Conservation (phyloP, 73 alveolate genomes). For the Loxodes magnus region DNA sequence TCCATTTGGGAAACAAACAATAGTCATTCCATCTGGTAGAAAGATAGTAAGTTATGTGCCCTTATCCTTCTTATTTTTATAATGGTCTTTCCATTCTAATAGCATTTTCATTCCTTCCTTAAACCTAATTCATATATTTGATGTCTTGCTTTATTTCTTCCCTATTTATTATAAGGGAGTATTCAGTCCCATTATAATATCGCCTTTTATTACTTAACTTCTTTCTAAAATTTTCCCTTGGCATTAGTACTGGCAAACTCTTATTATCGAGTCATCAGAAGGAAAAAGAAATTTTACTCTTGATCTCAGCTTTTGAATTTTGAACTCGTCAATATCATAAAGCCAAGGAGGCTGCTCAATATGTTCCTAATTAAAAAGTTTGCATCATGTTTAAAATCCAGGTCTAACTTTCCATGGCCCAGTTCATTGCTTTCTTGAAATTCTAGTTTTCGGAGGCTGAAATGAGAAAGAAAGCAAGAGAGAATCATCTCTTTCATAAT, state of each 20-base stretch:
- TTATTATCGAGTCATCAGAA: too few relatives aligned
- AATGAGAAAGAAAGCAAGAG: conserved; percentile 45
- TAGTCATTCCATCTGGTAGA: conserved; percentile 60
- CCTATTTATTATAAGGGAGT: too few relatives aligned
- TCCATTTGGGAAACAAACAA: conserved; percentile 58
- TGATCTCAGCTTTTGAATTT: conserved; percentile 61
- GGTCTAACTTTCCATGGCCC: conserved; percentile 80
- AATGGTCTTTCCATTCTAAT: too few relatives aligned
- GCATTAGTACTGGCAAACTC: too few relatives aligned
- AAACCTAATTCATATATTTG: too few relatives aligned
- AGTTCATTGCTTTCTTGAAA: conserved; percentile 44
- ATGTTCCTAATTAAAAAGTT: conserved; percentile 19
- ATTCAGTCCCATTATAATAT: too few relatives aligned
- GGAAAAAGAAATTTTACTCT: conserved; percentile 83
- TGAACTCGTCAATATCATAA: conserved; percentile 65
- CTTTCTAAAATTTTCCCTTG: too few relatives aligned
- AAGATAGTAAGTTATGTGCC: conserved; percentile 50
- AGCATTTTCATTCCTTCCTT: too few relatives aligned
- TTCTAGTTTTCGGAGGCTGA: conserved; percentile 42
- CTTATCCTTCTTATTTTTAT: too few relatives aligned
- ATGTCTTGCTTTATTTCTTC: too few relatives aligned
- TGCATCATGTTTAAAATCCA: conserved; percentile 58
- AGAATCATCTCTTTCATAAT: conserved; percentile 62
- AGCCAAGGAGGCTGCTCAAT: conserved; percentile 15
- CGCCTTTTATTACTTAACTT: too few relatives aligned